Conservation (phyloP, 352 stramenopile genomes). For the Phytophthora fragariaefolia region DNA sequence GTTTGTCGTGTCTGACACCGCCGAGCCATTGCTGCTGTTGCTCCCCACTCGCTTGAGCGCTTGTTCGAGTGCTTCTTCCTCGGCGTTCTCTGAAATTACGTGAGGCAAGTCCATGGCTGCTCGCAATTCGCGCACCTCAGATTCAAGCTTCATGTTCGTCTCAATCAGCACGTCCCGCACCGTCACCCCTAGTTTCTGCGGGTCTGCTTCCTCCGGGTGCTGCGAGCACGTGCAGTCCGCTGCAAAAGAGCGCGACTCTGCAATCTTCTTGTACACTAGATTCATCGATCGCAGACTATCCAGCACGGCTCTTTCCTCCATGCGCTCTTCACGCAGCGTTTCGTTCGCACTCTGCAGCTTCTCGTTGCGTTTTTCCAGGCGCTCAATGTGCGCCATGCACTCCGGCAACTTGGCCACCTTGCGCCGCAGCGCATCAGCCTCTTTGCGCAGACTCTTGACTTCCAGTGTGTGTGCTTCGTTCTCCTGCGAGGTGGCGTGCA, state of each 20-base stretch:
- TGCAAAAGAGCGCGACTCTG: conserved; percentile 58
- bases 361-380: conserved; percentile 62
- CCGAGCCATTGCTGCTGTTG: conserved; percentile 45
- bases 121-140: conserved; percentile 48
- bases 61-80: conserved; percentile 33
- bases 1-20: conserved; percentile 24
- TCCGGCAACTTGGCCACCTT: conserved; percentile 50
- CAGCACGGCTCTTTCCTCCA: conserved; percentile 65
- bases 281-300: conserved; percentile 75
- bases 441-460: conserved; percentile 65
- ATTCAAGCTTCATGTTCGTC: conserved; percentile 61
- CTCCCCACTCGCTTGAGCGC: conserved; percentile 41
- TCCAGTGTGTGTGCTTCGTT: conserved; percentile 53
- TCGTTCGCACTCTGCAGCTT: conserved; percentile 67
- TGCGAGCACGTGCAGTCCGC: conserved; percentile 32
- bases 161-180: conserved; percentile 63
- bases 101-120: conserved; percentile 36
- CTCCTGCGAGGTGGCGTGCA: conserved; percentile 48
- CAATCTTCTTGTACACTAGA: conserved; percentile 78
- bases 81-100: conserved; percentile 26
- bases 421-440: conserved; percentile 54
- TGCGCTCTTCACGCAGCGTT: conserved; percentile 63
- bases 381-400: conserved; percentile 50
- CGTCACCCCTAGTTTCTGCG: conserved; percentile 40
- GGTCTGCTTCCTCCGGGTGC: conserved; percentile 25